Base-by-base conservation (phyloP, 1,284 basidiomycete species). In the Phellopilus nigrolimitatus region DNA sequence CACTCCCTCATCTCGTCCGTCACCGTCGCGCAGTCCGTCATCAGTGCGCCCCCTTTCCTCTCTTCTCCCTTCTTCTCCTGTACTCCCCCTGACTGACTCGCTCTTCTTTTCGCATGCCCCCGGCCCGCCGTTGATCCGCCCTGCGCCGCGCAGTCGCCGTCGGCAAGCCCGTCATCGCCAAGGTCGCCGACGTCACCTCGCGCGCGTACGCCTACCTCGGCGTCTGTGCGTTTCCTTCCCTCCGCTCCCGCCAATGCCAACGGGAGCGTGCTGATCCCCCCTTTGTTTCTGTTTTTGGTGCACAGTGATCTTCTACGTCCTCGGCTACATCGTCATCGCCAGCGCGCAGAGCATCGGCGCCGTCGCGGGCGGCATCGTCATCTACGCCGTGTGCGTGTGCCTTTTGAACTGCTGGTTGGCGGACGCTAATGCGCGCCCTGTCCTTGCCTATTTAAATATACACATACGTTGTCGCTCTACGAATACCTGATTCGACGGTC, bases 131-230 rank as follows among this genome's bases (percentile, higher is more conserved):
- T 37, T 49, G 9, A 19, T 13, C 8, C n/a, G 28, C 15, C 47
- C 38, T n/a, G 45, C 13, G 19, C n/a, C 15, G 2, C 12, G 6
- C 39, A 71, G 68, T 82, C 54, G 81, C 81, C 19, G 74, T 82
- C 40, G 79, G 86, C 31, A 91, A 91, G 68, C 89, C 89, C 1
- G 75, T 89, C 40, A 82, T 89, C 59, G 89, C 88, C 2, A 91
- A 90, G 66, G 66, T 91, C 30, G 79, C 87, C 1, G 88, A 92
- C 61, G 78, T 87, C 13, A 70, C 72, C 10, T 79, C 78, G 10
- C 72, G 80, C 57, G 76, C 74, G 27, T 67, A 62, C n/a, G 75
- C 87, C 0, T 88, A 84, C 60, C 66, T 79, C 39, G 61, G 78
- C 40, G 80, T 87, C 46, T 68, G 82, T 84, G 60, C 71, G 80